Conservation (phyloP, 805 yeast genomes). For the Pichia manshurica region DNA sequence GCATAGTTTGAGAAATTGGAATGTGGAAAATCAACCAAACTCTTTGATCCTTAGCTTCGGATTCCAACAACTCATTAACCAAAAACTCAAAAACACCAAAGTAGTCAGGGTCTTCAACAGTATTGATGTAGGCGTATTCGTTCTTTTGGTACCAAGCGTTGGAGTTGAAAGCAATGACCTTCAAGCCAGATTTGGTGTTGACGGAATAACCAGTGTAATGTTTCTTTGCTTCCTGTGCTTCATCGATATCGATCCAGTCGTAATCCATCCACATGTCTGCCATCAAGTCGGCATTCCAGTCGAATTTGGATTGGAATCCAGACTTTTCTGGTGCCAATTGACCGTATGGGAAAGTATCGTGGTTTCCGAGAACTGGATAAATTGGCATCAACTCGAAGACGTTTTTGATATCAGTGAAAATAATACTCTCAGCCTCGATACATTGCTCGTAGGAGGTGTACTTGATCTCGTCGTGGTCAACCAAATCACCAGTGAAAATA, state of each 20-base stretch:
- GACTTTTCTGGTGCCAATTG: constrained; percentile 53
- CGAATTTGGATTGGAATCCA: constrained; percentile 36
- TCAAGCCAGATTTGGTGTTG: constrained; percentile 50
- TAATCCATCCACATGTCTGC: constrained; percentile 43
- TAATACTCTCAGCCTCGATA: constrained; percentile 45
- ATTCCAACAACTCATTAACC: constrained; percentile 53
- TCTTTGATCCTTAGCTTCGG: constrained; percentile 52
- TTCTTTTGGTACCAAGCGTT: constrained; percentile 64
- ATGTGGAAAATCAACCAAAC: constrained; percentile 75
- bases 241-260: constrained; percentile 37
- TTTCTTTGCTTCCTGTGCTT: constrained; percentile 32
- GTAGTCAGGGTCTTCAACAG: constrained; percentile 45
- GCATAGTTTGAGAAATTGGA: constrained; percentile 53
- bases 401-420: constrained; percentile 48
- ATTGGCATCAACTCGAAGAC: constrained; percentile 47
- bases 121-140: constrained; percentile 48
- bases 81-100: constrained; percentile 61
- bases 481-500: constrained; percentile 68
- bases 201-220: constrained; percentile 62
- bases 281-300: constrained; percentile 45
- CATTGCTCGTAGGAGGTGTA: constrained; percentile 45
- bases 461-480: constrained; percentile 56
- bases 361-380: constrained; percentile 61
- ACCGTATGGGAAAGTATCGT: constrained; percentile 68
- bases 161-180: constrained; percentile 58